phyloP scores from a whole-genome alignment of 495 filamentous ascomycete genomes.

The Aspergillus ostianus region DNA sequence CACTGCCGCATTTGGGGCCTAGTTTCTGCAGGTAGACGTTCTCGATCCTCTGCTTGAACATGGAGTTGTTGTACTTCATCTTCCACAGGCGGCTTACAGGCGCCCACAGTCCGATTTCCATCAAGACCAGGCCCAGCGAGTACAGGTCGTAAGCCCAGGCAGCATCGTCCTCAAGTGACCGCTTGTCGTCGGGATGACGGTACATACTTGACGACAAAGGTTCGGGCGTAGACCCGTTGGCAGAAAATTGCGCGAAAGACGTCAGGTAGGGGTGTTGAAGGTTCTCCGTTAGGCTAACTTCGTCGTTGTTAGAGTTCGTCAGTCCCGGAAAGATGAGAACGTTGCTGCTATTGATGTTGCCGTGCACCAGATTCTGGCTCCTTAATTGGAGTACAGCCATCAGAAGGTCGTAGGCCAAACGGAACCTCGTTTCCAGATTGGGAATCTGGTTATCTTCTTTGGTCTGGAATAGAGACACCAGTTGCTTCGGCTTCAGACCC shows the following conservation, averaged over 20 bases:
- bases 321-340: constrained; percentile 70
- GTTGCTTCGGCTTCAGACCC: constrained; percentile 41
- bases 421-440: constrained; percentile 76
- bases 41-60: constrained; percentile 63
- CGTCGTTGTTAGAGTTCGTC: constrained; percentile 38
- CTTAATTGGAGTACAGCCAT: constrained; percentile 75
- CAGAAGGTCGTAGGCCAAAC: constrained; percentile 75
- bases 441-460: constrained; percentile 49
- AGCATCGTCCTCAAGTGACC: constrained; percentile 50
- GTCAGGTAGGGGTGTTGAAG: constrained; percentile 74
- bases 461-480: constrained; percentile 50
- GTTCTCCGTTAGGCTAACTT: constrained; percentile 46
- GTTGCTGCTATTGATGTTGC: constrained; percentile 76
- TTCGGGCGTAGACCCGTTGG: constrained; percentile 54
- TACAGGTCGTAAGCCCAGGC: constrained; percentile 75
- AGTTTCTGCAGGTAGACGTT: constrained; percentile 63
- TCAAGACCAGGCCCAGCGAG: constrained; percentile 74
- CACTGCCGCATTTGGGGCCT: constrained; percentile 68
- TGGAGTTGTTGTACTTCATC: constrained; percentile 59
- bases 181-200: constrained; percentile 73
- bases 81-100: constrained; percentile 68
- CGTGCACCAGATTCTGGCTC: constrained; percentile 72
- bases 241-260: constrained; percentile 78
- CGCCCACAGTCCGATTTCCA: constrained; percentile 90
- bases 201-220: constrained; percentile 63